Conservation (phyloP, 1,284 basidiomycete genomes). For the Moniliophthora roreri region DNA sequence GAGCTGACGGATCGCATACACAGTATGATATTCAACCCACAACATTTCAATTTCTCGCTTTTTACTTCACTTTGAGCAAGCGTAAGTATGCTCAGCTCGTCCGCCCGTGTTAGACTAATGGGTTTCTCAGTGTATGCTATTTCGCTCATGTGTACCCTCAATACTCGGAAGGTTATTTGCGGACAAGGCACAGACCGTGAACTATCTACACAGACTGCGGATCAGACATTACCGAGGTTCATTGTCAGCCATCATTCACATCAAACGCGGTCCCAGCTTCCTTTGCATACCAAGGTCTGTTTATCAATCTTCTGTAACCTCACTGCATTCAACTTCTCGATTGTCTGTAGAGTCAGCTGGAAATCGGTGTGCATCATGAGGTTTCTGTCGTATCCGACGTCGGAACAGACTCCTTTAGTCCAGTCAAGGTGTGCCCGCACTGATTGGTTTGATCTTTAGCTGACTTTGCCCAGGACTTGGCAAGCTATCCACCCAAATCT, state of each 20-base stretch:
- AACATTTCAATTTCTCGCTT: neutral
- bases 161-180: neutral
- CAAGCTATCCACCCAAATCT: too few relatives aligned
- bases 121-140: neutral
- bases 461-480: too few relatives aligned
- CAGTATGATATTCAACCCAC: neutral
- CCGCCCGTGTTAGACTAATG: neutral
- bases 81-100: neutral
- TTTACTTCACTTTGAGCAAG: neutral
- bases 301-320: too few relatives aligned
- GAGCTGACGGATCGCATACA: neutral
- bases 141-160: neutral
- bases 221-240: neutral
- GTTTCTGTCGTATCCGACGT: too few relatives aligned
- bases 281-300: too few relatives aligned
- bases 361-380: too few relatives aligned
- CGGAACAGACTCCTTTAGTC: too few relatives aligned
- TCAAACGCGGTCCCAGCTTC: neutral
- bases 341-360: too few relatives aligned
- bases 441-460: too few relatives aligned
- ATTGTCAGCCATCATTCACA: neutral
- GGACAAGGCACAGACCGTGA: slow-evolving; percentile 2
- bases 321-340: too few relatives aligned
- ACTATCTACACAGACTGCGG: neutral
- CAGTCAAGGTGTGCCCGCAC: too few relatives aligned